Conservation (phyloP, 2,329 filamentous ascomycete species). For the Ceratocystis cacaofunesta region DNA sequence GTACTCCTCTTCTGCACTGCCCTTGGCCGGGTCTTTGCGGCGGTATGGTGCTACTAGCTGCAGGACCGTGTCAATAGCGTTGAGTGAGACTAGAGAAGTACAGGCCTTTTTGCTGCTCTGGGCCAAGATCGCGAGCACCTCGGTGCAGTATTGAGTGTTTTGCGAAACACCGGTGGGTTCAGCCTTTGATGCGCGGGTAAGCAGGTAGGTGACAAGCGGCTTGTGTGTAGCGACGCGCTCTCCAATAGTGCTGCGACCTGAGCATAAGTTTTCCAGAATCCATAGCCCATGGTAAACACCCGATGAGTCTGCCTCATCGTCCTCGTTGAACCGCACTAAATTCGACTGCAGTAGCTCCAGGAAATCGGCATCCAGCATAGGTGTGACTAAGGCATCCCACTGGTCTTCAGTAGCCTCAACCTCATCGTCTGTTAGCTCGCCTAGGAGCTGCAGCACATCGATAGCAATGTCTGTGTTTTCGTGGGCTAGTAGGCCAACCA, state of each 20-base stretch:
- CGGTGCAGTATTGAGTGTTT: slow-evolving; percentile 90
- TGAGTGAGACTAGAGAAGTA: slow-evolving; percentile 43
- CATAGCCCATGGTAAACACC: slow-evolving; percentile 77
- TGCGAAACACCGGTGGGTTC: slow-evolving; percentile 45
- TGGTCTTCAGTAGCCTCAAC: slow-evolving; percentile 53
- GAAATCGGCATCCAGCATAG: slow-evolving; percentile 47
- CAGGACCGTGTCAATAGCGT: slow-evolving; percentile 66
- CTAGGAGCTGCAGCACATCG: slow-evolving; percentile 73
- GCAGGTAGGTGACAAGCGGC: slow-evolving; percentile 59
- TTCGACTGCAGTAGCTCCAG: slow-evolving; percentile 62
- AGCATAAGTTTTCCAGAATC: slow-evolving; percentile 75
- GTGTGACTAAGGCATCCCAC: slow-evolving; percentile 56
- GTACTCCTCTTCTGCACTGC: slow-evolving; percentile 83
- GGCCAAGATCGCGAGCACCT: slow-evolving; percentile 76
- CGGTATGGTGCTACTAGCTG: slow-evolving; percentile 76
- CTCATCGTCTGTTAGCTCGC: slow-evolving; percentile 86
- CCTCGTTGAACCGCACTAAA: slow-evolving; percentile 65
- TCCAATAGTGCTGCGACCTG: slow-evolving; percentile 45
- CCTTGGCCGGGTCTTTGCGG: slow-evolving; percentile 69
- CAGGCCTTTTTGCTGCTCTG: slow-evolving; percentile 59
- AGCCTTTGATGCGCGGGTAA: slow-evolving; percentile 50
- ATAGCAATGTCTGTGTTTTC: slow-evolving; percentile 97
- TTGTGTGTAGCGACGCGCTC: slow-evolving; percentile 58
- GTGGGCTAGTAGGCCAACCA: slow-evolving; percentile 74
- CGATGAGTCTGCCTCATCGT: slow-evolving; percentile 53